Base-by-base conservation (phyloP, 2,329 filamentous ascomycete genomes). In the Cercospora nicotianae region DNA sequence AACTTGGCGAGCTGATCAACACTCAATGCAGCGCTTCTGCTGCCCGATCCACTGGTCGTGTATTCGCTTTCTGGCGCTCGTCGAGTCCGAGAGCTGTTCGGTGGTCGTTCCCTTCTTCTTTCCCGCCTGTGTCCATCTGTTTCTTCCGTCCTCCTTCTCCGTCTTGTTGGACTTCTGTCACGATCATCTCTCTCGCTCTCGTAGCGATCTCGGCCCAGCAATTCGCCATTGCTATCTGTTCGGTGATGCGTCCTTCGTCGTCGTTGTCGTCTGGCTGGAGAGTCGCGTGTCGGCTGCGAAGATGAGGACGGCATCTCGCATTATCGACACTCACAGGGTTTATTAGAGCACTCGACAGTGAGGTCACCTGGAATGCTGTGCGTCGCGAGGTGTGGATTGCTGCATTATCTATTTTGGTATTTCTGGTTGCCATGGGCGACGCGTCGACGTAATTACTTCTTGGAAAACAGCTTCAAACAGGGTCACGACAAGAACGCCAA, bases 331-430 rank as follows among this genome's bases (percentile, higher is more conserved):
- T 18, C 18, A 36, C 55, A 6, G 55, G 20, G 18, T 13, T 10
- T 59, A 18, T 36, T 23, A 20, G 16, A 33, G 18, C n/a, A 5
- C 28, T 59, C 55, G 26, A 31, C 28, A 59, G 55, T 59, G 55
- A 59, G 55, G 36, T 61, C 57, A 51, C 18, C 39, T 42, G 65
- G 65, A 67, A 67, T 60, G 63, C 63, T 60, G 63, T 65, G 63
- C 48, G 28, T 59, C 31, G 28, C n/a, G 31, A 33, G 36, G n/a
- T 23, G 10, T 33, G 16, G 28, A 28, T 20, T 48, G 85, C 88
- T 5, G 89, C 85, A 2, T 84, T 98, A 28, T 87, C 90, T 10
- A 83, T 85, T 3, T 87, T 99, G 28, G 89, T 96, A 73, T 98
- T 97, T 81, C 85, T 87, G 39, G 98, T 95, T 4, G 93, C 92